Base-by-base conservation (phyloP, 2,329 filamentous ascomycete genomes). In the Fusarium camptoceras region DNA sequence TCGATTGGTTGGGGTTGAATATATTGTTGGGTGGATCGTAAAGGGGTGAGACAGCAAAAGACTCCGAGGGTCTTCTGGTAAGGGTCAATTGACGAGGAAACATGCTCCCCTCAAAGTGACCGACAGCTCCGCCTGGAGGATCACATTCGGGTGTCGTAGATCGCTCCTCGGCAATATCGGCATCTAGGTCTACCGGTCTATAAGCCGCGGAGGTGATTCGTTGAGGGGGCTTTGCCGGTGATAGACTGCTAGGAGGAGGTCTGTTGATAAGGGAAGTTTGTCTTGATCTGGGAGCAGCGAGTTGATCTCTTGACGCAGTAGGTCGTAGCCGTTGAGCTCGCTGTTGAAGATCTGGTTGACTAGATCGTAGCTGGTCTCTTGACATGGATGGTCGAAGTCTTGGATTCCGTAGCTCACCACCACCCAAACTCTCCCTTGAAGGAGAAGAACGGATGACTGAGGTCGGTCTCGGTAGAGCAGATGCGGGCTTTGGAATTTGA, bases 351-450 rank as follows among this genome's bases (percentile, higher is more conserved):
- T 62, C 58, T 69, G 59, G 51, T 50, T 59, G 70, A 27, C 58
- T 44, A n/a, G 55, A 64, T 24, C 76, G 77, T 37, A 83, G 75
- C 64, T 78, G 81, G 62, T 80, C 79, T 56, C 81, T 78, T 6
- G 84, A 83, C 47, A 80, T 55, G n/a, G 81, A 75, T 27, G 79
- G 64, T 30, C 83, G 81, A 15, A 84, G 76, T 56, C 81, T 81
- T 18, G 82, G 81, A 47, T 79, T 80, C 61, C 79, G 79, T 44
- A 83, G 67, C 28, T 81, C 79, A 22, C 73, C 79, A 22, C 73
- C 74, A 11, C 53, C 70, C 8, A 66, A 58, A 8, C 71, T 76
- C 30, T 80, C 77, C 37, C 75, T 70, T 1, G 79, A 79, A 7
- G 77, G 70, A 6, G 72, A 66, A 20, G 75, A 64, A 6, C 78